Conservation (phyloP, 2,329 filamentous ascomycete species). For the Clonostachys chloroleuca region DNA sequence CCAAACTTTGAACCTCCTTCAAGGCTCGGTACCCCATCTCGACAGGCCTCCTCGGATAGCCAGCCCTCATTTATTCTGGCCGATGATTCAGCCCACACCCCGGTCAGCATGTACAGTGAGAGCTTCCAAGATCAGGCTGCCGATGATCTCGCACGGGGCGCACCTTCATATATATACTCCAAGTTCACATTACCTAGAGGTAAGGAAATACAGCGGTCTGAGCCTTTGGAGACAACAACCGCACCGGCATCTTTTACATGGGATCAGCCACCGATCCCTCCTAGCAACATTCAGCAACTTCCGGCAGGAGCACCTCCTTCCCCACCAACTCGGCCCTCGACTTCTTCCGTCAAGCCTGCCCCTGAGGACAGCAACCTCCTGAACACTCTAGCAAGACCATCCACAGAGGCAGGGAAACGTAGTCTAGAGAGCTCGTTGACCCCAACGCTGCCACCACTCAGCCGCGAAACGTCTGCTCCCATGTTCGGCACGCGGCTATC, state of each 20-base stretch:
- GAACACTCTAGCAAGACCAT: conserved; percentile 34
- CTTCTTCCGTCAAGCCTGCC: conserved; percentile 37
- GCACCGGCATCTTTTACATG: conserved; percentile 51
- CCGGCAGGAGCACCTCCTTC: conserved; percentile 50
- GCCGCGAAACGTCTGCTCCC: too few species aligned
- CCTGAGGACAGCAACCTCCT: conserved; percentile 26
- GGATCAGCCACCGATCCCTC: conserved; percentile 47
- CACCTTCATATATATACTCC: conserved; percentile 79
- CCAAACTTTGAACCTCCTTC: conserved; percentile 34
- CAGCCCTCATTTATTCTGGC: conserved; percentile 59
- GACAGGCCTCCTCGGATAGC: conserved; percentile 64
- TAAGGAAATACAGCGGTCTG: conserved; percentile 68
- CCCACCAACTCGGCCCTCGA: conserved; percentile 56
- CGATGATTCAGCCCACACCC: conserved; percentile 64
- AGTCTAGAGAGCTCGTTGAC: conserved; percentile 35
- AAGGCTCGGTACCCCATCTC: conserved; percentile 40
- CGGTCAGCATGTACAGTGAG: conserved; percentile 69
- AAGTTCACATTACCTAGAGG: conserved; percentile 82
- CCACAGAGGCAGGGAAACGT: conserved; percentile 44
- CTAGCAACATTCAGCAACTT: conserved; percentile 36
- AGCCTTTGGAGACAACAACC: conserved; percentile 48
- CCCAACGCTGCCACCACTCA: too few species aligned
- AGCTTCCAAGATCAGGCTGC: conserved; percentile 51
- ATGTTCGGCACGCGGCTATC: conserved; percentile 15
- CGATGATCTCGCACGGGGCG: conserved; percentile 43